Conservation (phyloP, 2,329 filamentous ascomycete species). For the Alternaria novae-zelandiae region DNA sequence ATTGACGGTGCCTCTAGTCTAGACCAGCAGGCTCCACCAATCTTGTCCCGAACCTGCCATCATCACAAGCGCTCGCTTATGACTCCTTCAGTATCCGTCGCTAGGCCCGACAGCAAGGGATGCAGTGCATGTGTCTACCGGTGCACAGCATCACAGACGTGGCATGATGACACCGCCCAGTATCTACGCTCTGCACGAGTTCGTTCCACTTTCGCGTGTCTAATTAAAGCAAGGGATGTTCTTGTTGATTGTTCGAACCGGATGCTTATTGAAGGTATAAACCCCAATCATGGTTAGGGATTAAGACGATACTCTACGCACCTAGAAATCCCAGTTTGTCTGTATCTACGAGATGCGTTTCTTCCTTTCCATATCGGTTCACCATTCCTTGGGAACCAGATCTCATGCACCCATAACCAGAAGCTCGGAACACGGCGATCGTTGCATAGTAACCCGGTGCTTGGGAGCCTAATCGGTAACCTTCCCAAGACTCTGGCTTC, state of each 20-base stretch:
- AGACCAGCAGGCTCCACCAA: constrained; percentile 1
- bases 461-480: constrained; percentile 12
- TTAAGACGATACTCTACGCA: not conserved
- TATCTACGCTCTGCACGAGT: not conserved
- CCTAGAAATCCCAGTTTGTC: not conserved
- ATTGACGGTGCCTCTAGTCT: constrained; percentile 2
- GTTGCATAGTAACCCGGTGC: constrained; percentile 15
- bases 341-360: not conserved
- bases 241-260: not conserved
- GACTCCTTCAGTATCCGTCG: constrained; percentile 7
- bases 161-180: not conserved
- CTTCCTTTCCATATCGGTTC: not conserved
- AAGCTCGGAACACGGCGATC: constrained; percentile 9
- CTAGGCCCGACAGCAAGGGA: not conserved
- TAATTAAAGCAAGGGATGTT: not conserved
- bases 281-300: not conserved
- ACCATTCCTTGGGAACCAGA: not conserved
- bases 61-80: not conserved
- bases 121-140: not conserved
- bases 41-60: not conserved
- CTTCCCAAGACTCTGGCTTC: not conserved
- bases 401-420: not conserved
- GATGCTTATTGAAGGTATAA: not conserved
- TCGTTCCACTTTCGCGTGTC: not conserved
- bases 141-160: not conserved